phyloP scores from a whole-genome alignment of 2,329 filamentous ascomycete genomes.

The Colletotrichum brevisporum region DNA sequence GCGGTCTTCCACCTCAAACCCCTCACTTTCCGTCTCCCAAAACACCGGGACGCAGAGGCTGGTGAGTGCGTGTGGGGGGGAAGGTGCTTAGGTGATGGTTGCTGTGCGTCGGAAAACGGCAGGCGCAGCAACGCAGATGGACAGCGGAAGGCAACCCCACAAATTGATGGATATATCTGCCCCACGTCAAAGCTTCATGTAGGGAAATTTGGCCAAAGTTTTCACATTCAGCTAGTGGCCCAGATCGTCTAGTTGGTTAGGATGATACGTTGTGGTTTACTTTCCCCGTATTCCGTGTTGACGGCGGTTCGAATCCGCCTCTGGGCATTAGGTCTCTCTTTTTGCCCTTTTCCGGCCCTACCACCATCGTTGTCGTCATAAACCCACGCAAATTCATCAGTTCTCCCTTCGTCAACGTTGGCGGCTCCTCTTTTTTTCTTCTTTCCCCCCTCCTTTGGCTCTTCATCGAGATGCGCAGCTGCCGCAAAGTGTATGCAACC shows the following conservation, averaged over 20 bases:
- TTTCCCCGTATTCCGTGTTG: slow-evolving; percentile 40
- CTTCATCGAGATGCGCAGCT: neutral
- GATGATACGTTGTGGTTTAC: slow-evolving; percentile 43
- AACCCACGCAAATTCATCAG: neutral
- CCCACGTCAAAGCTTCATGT: neutral
- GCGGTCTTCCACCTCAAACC: slow-evolving; percentile 9
- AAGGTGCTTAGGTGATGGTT: slow-evolving; percentile 8
- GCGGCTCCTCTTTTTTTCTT: neutral
- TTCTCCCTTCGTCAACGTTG: neutral
- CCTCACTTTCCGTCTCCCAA: slow-evolving; percentile 8
- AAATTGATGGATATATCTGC: neutral
- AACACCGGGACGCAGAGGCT: slow-evolving; percentile 9
- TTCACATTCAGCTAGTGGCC: slow-evolving; percentile 2
- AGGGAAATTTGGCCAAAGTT: accelerated
- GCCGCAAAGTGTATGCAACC: neutral
- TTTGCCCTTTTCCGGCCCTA: neutral
- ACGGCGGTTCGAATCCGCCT: slow-evolving; percentile 44
- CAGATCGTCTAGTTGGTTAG: slow-evolving; percentile 44
- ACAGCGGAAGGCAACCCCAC: neutral
- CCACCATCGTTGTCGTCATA: neutral
- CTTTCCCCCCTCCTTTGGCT: neutral
- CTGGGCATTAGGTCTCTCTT: slow-evolving; percentile 32
- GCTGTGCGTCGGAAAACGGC: neutral
- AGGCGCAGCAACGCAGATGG: no score
- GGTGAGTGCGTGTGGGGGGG: neutral